These are phyloP conservation scores for Lunasporangiospora selenospora DNA, from an alignment of 192 early-diverging fungal genomes.

Conservation along the genomic window DNA sequence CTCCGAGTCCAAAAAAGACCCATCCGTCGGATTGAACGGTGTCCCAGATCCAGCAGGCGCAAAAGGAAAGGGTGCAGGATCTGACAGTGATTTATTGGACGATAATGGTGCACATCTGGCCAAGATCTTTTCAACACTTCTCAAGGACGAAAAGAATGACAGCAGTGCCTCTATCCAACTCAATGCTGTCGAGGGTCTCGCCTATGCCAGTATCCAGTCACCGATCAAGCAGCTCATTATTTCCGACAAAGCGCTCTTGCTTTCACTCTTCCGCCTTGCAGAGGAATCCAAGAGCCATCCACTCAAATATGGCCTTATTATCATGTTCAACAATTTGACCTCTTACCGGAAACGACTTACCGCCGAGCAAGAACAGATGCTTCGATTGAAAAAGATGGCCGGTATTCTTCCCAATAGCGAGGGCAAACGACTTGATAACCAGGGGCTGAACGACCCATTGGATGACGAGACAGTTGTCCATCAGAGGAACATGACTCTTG, in stretches of 20 bases:
- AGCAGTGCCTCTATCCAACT: constrained; percentile 41
- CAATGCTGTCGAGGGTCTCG: constrained; percentile 80
- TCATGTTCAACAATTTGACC: constrained; percentile 82
- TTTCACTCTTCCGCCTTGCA: constrained; percentile 59
- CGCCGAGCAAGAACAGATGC: constrained; percentile 83
- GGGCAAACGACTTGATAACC: constrained; percentile 37
- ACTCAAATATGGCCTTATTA: constrained; percentile 75
- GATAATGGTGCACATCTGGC: constrained; percentile 47
- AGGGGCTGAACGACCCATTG: constrained; percentile 56
- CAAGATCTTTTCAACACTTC: constrained; percentile 59
- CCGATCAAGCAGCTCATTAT: constrained; percentile 73
- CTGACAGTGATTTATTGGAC: constrained; percentile 46
- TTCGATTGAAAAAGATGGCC: constrained; percentile 76
- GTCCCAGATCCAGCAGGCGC: constrained; percentile 19
- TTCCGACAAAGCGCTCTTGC: constrained; percentile 62
- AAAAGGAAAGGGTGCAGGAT: constrained; percentile 34
- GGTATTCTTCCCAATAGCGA: constrained; percentile 40
- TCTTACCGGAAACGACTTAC: constrained; percentile 68
- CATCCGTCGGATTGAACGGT: constrained; percentile 20
- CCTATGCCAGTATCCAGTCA: constrained; percentile 78
- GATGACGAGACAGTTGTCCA: constrained; percentile 69
- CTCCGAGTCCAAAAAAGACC: constrained; percentile 40
- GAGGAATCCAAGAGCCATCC: constrained; percentile 53
- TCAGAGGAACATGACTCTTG: constrained; percentile 59
- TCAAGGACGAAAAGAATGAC: constrained; percentile 52